Conservation (phyloP, 306 rosid species). For the Erythrophleum fordii region DNA sequence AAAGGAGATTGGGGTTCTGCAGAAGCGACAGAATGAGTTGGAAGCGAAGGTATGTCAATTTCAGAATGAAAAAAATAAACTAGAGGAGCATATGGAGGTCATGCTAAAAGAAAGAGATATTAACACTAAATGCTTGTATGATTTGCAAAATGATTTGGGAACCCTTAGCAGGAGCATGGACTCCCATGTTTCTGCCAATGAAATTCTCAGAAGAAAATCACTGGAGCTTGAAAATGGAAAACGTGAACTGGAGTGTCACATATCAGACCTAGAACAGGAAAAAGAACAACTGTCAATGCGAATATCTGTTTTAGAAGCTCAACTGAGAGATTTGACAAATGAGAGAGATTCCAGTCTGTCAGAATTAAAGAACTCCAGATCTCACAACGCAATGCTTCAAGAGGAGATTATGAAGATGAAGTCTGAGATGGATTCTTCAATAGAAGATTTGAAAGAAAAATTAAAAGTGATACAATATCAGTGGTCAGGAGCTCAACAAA, state of each 20-base stretch:
- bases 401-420: constrained; percentile 51
- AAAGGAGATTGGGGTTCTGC: constrained; percentile 45
- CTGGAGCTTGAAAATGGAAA: constrained; percentile 36
- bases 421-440: constrained; percentile 47
- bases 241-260: constrained; percentile 48
- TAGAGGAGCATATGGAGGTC: constrained; percentile 50
- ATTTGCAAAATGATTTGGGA: constrained; percentile 37
- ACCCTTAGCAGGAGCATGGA: constrained; percentile 34
- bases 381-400: constrained; percentile 45
- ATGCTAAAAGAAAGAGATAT: constrained; percentile 40
- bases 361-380: constrained; percentile 52
- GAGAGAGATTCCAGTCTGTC: constrained; percentile 49
- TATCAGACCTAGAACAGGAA: constrained; percentile 55
- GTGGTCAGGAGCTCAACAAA: constrained; percentile 38
- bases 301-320: constrained; percentile 59
- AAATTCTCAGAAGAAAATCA: constrained; percentile 26
- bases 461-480: constrained; percentile 24
- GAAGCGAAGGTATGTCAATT: constrained; percentile 51
- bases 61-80: constrained; percentile 47
- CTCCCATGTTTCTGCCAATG: constrained; percentile 43
- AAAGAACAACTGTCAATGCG: constrained; percentile 45
- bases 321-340: constrained; percentile 47
- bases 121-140: constrained; percentile 31
- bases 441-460: constrained; percentile 45
- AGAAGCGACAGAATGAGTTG: constrained; percentile 42